phyloP scores from a whole-genome alignment of 1,139 yeast genomes.

The Saccharomycopsis hybrid region DNA sequence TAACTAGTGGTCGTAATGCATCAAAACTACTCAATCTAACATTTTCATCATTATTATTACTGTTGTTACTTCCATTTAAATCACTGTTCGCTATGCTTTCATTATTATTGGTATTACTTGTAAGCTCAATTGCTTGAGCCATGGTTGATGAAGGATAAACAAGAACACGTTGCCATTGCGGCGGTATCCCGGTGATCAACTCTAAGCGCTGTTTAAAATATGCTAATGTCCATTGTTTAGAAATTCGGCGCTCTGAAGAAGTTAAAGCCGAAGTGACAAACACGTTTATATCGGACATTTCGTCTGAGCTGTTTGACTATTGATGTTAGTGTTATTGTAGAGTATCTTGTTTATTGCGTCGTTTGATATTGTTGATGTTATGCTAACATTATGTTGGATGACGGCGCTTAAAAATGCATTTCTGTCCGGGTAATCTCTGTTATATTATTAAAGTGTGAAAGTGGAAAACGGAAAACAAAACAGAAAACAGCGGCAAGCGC shows the following conservation, averaged over 20 bases:
- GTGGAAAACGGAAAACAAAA: no score
- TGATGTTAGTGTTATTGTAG: no score
- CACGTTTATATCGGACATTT: constrained; percentile 45
- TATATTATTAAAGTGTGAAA: no score
- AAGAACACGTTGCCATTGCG: constrained; percentile 47
- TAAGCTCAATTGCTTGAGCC: constrained; percentile 2
- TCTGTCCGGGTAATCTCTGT: no score
- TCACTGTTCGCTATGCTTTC: neutral
- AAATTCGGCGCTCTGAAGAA: constrained; percentile 64
- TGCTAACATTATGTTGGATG: no score
- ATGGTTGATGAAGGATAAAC: constrained; percentile 41
- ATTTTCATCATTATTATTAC: neutral
- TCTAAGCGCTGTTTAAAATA: constrained; percentile 57
- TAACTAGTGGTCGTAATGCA: constrained; percentile 32
- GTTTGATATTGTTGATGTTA: no score
- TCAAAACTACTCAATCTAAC: constrained; percentile 24
- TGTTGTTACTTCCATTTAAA: neutral
- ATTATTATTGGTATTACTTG: no score
- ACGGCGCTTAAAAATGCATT: no score
- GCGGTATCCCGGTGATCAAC: constrained; percentile 73
- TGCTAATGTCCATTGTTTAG: constrained; percentile 54
- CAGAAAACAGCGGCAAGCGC: no score
- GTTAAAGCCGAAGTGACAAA: constrained; percentile 60
- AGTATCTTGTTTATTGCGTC: no score
- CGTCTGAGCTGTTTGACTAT: neutral